phyloP scores from a whole-genome alignment of 345 rosid species.

The Combretum micranthum region DNA sequence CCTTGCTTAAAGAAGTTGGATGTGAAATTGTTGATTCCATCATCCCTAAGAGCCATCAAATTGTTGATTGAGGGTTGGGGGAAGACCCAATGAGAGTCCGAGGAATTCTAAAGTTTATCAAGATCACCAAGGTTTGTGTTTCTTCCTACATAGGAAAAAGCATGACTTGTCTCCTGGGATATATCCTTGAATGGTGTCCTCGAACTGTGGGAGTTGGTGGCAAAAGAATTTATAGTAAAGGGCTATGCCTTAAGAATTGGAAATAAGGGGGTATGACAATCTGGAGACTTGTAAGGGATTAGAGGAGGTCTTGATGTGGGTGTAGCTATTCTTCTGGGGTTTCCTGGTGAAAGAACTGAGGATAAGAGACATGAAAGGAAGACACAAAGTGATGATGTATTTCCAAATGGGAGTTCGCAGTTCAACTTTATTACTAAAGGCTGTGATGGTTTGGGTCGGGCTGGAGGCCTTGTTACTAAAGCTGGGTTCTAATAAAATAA shows the following conservation, averaged over 20 bases:
- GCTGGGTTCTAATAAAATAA: no score
- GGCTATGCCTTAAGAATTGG: conserved; percentile 27
- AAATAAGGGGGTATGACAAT: conserved; percentile 23
- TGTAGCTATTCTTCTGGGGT: no score
- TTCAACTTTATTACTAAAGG: no score
- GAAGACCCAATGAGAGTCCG: conserved; percentile 23
- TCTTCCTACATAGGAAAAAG: conserved; percentile 17
- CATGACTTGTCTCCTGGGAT: conserved; percentile 5
- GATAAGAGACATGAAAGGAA: no score
- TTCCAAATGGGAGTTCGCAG: no score
- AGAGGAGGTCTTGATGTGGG: conserved; percentile 4
- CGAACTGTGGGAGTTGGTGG: conserved; percentile 32
- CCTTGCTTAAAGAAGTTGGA: conserved; percentile 28
- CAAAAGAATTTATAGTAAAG: conserved; percentile 11
- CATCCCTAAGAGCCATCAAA: conserved; percentile 20
- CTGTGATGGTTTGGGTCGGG: no score
- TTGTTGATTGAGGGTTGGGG: conserved; percentile 17
- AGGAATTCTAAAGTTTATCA: conserved; percentile 16
- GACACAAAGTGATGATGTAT: no score
- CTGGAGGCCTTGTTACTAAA: no score
- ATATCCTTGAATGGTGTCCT: conserved; percentile 22
- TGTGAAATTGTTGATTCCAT: conserved; percentile 24
- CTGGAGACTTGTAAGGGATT: conserved; percentile 9
- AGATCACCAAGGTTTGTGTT: conserved; percentile 26
- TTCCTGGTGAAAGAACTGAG: no score